Percentiles rank a stretch among this genome's conserved stretches.
Conservation (phyloP, 2,329 filamentous ascomycete genomes). For the Aureobasidium sp. region DNA sequence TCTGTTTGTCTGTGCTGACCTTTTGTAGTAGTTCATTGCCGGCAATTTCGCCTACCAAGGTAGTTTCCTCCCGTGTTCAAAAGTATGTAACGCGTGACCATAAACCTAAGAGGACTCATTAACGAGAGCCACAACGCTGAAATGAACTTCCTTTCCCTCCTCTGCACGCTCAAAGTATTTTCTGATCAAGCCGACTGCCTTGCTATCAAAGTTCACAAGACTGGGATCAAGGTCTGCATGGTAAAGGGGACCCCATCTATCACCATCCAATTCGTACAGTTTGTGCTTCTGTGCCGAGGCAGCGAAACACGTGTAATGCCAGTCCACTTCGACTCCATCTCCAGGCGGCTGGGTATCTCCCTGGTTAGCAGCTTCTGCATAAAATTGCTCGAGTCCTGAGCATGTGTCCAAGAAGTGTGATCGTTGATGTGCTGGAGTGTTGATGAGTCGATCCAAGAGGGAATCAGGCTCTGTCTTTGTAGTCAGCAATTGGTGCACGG, state of each 20-base stretch:
- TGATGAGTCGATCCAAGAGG: not conserved
- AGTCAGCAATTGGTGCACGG: too few relatives aligned
- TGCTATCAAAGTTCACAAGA: not conserved
- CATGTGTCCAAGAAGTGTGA: not conserved
- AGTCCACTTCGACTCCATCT: not conserved
- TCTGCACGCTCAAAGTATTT: not conserved
- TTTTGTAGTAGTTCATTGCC: not conserved
- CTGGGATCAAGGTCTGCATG: not conserved
- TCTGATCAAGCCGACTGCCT: not conserved
- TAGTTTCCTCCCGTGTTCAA: too few relatives aligned
- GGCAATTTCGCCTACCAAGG: not conserved
- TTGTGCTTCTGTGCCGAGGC: not conserved
- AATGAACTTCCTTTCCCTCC: not conserved
- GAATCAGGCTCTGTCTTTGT: not conserved
- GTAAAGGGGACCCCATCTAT: not conserved
- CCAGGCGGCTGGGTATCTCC: not conserved
- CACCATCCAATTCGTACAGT: not conserved
- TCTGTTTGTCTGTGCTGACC: not conserved
- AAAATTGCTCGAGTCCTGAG: not conserved
- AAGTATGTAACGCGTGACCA: too few relatives aligned
- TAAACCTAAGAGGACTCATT: not conserved
- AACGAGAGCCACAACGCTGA: not conserved
- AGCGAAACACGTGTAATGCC: not conserved
- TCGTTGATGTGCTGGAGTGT: not conserved
- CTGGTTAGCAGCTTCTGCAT: not conserved